phyloP scores from a whole-genome alignment of 2,329 filamentous ascomycete species.

The Blastomyces emzantsi region DNA sequence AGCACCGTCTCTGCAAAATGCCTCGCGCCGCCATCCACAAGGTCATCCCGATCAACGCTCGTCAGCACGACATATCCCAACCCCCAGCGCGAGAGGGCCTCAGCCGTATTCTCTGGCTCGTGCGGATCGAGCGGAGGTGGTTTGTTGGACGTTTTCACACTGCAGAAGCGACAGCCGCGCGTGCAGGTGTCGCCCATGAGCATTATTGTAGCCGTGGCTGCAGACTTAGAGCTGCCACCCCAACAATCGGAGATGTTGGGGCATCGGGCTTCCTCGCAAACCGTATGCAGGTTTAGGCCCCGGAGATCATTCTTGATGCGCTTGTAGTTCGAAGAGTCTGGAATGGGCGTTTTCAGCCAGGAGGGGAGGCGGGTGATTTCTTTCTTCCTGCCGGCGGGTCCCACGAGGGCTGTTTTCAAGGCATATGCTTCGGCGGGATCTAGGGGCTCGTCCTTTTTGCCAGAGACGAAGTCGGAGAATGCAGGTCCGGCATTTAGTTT shows the following conservation, averaged over 20 bases:
- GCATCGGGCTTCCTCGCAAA: constrained; percentile 95
- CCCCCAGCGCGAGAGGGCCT: constrained; percentile 86
- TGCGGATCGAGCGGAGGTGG: constrained; percentile 82
- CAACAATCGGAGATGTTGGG: constrained; percentile 98
- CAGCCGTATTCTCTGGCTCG: constrained; percentile 93
- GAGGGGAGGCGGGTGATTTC: constrained; percentile 67
- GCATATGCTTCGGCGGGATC: constrained; percentile 47
- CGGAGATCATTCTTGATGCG: constrained; percentile 90
- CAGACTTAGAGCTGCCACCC: constrained; percentile 80
- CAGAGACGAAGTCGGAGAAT: constrained; percentile 53
- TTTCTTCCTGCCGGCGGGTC: constrained; percentile 54
- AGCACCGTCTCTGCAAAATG: constrained; percentile 93
- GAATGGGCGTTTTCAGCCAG: constrained; percentile 96
- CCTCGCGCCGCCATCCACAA: constrained; percentile 74
- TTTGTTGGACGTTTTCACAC: constrained; percentile 75
- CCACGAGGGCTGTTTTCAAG: constrained; percentile 53
- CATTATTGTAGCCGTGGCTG: constrained; percentile 97
- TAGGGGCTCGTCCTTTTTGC: constrained; percentile 35
- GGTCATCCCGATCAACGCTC: constrained; percentile 85
- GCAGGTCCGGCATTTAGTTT: constrained; percentile 56
- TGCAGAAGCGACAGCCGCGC: constrained; percentile 91
- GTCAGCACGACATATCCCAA: constrained; percentile 94
- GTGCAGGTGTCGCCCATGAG: constrained; percentile 99
- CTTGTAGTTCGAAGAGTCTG: constrained; percentile 77
- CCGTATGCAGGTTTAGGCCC: constrained; percentile 82